Conservation (phyloP, 2,329 filamentous ascomycete species). For the Lachnellula subtilissima region DNA sequence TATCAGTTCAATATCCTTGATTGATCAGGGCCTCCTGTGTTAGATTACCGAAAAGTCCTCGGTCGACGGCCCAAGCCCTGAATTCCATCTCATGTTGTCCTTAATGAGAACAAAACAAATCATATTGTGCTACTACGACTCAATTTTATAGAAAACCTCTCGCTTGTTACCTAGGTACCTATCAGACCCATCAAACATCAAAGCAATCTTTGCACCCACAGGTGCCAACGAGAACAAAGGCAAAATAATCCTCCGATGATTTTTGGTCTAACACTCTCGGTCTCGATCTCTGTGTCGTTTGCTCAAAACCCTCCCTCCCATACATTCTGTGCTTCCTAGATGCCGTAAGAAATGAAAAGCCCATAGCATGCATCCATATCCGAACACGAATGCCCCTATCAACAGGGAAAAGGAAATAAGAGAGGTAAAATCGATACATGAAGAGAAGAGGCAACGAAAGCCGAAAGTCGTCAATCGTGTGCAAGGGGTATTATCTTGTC, state of each 20-base stretch:
- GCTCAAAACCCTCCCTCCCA: constrained; percentile 13
- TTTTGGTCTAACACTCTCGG: constrained; percentile 11
- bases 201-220: not conserved
- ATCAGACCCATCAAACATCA: not conserved
- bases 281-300: not conserved
- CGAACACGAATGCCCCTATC: constrained; percentile 3
- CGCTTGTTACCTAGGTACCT: not conserved
- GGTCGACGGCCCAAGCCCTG: not conserved
- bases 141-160: not conserved
- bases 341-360: not conserved
- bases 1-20: too few relatives aligned
- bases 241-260: constrained; percentile 1
- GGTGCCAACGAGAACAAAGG: constrained; percentile 3
- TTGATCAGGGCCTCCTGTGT: too few relatives aligned
- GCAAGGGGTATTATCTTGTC: constrained; percentile 28
- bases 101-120: not conserved
- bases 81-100: not conserved
- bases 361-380: not conserved
- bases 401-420: constrained; percentile 9
- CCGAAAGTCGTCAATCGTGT: constrained; percentile 28
- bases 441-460: constrained; percentile 25
- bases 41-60: too few relatives aligned
- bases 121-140: not conserved
- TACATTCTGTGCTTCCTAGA: constrained; percentile 6
- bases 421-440: constrained; percentile 26